Base-by-base conservation (phyloP, 306 rosid genomes). In the Rubus idaeus region DNA sequence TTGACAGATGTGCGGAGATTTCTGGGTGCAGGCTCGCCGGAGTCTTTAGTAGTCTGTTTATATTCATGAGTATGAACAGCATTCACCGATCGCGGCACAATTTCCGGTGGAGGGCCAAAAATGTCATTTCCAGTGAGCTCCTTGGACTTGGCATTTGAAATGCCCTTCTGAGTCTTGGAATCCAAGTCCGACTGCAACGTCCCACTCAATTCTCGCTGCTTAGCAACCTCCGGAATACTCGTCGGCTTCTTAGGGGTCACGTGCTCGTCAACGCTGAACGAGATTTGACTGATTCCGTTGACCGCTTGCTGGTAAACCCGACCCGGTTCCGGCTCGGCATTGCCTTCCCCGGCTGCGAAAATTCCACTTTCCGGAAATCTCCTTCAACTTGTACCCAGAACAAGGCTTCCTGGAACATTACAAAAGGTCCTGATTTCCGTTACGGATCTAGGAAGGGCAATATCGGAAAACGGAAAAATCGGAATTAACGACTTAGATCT, bases 181-280 rank as follows among this genome's bases (percentile, higher is more conserved):
- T 86, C 91, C 17, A 74, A 66, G 8, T 90, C 90, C 5, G 82
- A 85, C 71, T 83, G 87, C 83, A 90, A 77, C 18, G 96, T 89
- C 69, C 97, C 97, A 78, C 97, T 77, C 66, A 92, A 80, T 78
- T 95, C 99, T 41, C 96, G 97, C 84, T 95, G 99, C 92, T 95
- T 95, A 44, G 97, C 97, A 68, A 85, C 97, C 85, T 91, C 94
- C 3, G 94, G 88, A 63, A 89, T 20, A 26, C 95, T 89, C 77
- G 81, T 52, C 30, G 91, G 91, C 83, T 89, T 94, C 86, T 88
- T 90, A 16, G 89, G 95, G 50, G 91, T 78, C 77, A 87, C 42
- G 21, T 77, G 87, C 81, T 84, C 97, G 41, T 94, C 95, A 6
- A 83, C 71, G 61, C 81, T 79, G 84, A 92, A 91, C 55, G 96